phyloP scores from a whole-genome alignment of 2,329 filamentous ascomycete genomes.

The Kalaharituber pfeilii region DNA sequence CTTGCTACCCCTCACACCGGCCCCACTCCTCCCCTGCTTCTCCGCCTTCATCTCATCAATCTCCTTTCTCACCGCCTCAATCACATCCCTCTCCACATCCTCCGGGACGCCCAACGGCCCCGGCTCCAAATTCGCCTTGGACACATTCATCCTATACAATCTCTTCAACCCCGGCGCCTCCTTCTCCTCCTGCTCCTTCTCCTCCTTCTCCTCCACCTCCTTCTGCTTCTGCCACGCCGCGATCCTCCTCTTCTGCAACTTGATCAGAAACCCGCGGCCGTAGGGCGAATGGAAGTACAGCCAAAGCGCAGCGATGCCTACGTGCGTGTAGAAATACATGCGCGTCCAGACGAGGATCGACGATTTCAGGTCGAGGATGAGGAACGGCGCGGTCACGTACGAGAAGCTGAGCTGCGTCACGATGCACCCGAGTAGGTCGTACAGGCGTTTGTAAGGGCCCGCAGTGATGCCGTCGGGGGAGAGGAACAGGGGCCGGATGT shows the following conservation, averaged over 20 bases:
- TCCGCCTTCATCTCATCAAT: conserved; percentile 14
- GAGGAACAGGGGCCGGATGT: conserved; percentile 84
- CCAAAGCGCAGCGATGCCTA: conserved; percentile 38
- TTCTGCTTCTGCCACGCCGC: conserved; percentile 59
- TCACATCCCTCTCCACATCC: conserved; percentile 69
- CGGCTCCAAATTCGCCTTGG: conserved; percentile 29
- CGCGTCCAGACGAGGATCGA: conserved; percentile 63
- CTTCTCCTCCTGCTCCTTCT: conserved; percentile 29
- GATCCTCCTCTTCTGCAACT: conserved; percentile 47
- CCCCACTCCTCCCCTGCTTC: background rate
- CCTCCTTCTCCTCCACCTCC: conserved; percentile 35
- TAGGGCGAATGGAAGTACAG: background rate
- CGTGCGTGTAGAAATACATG: conserved; percentile 72
- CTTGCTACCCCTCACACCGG: background rate
- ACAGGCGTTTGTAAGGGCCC: conserved; percentile 60
- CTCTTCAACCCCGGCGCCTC: conserved; percentile 47
- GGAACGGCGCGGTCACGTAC: conserved; percentile 69
- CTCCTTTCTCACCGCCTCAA: conserved; percentile 27
- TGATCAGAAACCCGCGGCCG: conserved; percentile 75
- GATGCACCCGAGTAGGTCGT: conserved; percentile 61
- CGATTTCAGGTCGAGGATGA: conserved; percentile 55
- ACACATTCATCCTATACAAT: conserved; percentile 71
- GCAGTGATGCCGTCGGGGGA: conserved; percentile 48
- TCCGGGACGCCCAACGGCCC: conserved; percentile 37
- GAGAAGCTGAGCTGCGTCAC: conserved; percentile 67